Evolutionary conservation across 176 grass and related monocot species (phyloP), one percentile per base, ranked within the genome.

Genomic region (Pontederia paniculata): DNA sequence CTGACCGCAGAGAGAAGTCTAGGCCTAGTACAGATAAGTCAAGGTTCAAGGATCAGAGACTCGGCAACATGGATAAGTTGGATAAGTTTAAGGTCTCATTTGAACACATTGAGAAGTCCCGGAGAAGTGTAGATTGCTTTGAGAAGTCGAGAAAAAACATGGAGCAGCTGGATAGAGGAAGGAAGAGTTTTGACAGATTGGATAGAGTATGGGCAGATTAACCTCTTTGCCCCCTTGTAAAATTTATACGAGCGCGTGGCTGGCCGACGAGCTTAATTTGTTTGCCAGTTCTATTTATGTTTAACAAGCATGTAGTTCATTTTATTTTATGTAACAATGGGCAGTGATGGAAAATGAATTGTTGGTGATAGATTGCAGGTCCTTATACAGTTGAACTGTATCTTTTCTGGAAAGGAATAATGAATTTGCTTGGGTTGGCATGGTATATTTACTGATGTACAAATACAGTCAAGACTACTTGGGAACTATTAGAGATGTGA

Each of bases 161-260:
- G 5, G 88, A 94, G 57, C 88, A 86, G 48, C 57, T 83, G 16
- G 88, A 93, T 44, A 73, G 77, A 11, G 83, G 83, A 19, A 21
- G 88, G 71, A 94, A 88, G 74, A 94, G 83, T 22, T 68, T 94
- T 17, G 88, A 94, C 66, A 83, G 88, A 76, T 73, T 94, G 77
- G 88, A 94, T 58, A 77, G 88, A 70, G 70, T 94, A 62, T 94
- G 88, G 88, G 88, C 88, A 43, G 66, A 83, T 41, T 86, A 66
- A 80, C 54, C 28, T 15, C 43, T 48, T 68, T 46, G 52, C 66
- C 62, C 44, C 59, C 46, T 58, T 71, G 75, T 77, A 81, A 78
- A 86, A 52, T 58, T 70, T 48, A 65, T 80, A 81, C 64, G 81
- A 70, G 83, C 44, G 45, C 19, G 52, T 70, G 44, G n/a, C 74